A percentile compares a stretch with the other conserved stretches of the same genome.
phyloP scores from a whole-genome alignment of 768 basidiomycete genomes.

The Psilocybe cubensis region DNA sequence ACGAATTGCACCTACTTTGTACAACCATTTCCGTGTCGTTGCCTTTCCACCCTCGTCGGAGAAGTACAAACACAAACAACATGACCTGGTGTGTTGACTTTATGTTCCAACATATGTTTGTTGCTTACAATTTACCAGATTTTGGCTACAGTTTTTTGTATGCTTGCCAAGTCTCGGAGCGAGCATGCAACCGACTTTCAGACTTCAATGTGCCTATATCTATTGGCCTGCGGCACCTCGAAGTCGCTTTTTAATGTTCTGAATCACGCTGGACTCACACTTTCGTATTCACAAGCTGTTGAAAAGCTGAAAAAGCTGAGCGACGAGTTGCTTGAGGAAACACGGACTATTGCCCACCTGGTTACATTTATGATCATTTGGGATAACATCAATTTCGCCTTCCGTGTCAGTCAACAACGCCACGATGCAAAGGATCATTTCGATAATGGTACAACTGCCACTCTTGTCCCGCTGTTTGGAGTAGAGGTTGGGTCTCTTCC shows the following conservation, averaged over 20 bases:
- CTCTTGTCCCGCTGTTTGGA: constrained; percentile 21
- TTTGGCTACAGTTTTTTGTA: constrained; percentile 13
- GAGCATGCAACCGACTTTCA: constrained; percentile 24
- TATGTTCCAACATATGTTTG: not conserved
- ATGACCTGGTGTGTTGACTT: constrained; percentile 7
- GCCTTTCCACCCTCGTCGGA: not conserved
- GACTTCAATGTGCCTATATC: constrained; percentile 22
- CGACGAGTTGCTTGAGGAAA: constrained; percentile 11
- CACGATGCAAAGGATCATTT: constrained; percentile 25
- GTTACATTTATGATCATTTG: constrained; percentile 25
- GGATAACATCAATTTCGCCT: constrained; percentile 31
- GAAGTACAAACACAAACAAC: not conserved
- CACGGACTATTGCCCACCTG: constrained; percentile 7
- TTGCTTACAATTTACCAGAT: constrained; percentile 3
- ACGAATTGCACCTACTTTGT: constrained; percentile 7
- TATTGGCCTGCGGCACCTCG: constrained; percentile 27
- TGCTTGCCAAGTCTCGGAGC: constrained; percentile 22
- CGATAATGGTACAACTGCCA: constrained; percentile 31
- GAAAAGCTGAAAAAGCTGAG: constrained; percentile 23
- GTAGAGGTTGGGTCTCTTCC: constrained; percentile 14
- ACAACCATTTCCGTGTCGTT: constrained; percentile 10
- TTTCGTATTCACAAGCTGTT: constrained; percentile 26
- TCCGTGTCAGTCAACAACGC: constrained; percentile 25
- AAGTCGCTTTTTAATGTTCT: constrained; percentile 26
- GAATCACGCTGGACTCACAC: constrained; percentile 27